Evolutionary conservation across 805 yeast genomes (phyloP).

Genomic region (Nakazawaea wyomingensis): DNA sequence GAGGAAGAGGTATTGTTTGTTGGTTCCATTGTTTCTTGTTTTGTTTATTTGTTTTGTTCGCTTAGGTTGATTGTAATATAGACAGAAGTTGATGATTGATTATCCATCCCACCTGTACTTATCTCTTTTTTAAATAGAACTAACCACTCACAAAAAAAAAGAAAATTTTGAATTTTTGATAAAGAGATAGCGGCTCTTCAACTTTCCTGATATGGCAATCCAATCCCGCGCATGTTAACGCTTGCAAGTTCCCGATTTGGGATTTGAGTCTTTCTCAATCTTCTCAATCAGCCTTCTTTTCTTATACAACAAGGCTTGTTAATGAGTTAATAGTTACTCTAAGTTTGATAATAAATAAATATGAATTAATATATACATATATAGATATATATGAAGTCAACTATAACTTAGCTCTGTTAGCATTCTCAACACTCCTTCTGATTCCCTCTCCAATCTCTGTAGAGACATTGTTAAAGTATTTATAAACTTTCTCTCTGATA

Average conservation of each 20-base stretch:
- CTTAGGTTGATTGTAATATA: too few relatives aligned
- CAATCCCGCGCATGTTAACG: background rate
- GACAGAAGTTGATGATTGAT: too few relatives aligned
- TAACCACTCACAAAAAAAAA: too few relatives aligned
- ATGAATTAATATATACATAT: constrained; percentile 1
- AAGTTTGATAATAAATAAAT: background rate
- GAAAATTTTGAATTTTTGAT: background rate
- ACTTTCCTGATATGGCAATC: constrained; percentile 6
- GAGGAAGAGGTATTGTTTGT: constrained; percentile 7
- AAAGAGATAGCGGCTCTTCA: background rate
- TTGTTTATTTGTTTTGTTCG: too few relatives aligned
- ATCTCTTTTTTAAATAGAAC: too few relatives aligned
- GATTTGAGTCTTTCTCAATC: too few relatives aligned
- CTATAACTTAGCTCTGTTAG: constrained; percentile 36
- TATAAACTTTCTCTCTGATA: constrained; percentile 75
- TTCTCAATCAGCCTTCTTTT: too few relatives aligned
- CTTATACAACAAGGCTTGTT: too few relatives aligned
- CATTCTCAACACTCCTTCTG: constrained; percentile 54
- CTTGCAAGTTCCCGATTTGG: background rate
- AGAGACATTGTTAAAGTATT: constrained; percentile 69
- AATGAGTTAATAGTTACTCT: too few relatives aligned
- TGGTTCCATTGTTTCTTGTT: constrained; percentile 7
- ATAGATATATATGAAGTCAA: too few relatives aligned
- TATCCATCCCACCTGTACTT: background rate
- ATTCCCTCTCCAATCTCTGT: constrained; percentile 62